Evolutionary conservation across 1,284 basidiomycete genomes (phyloP), one percentile per base, ranked within the genome.

Genomic region (Ceratobasidium sp.): DNA sequence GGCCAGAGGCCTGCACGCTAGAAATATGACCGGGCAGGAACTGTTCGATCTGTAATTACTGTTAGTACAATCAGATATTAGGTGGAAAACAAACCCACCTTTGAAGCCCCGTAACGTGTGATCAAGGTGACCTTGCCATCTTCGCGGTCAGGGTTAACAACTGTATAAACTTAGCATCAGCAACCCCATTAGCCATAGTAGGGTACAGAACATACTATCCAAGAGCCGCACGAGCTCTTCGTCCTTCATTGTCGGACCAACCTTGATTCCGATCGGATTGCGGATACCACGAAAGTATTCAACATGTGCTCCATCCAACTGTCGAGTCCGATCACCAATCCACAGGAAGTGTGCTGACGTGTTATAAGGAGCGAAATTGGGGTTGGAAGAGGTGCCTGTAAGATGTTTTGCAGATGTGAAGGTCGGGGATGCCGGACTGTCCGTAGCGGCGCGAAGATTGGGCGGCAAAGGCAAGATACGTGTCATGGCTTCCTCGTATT

Each of bases 321-420:
- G 93, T 50, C 96, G 82, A n/a, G 96, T 99, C 56, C 96, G 86
- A 80, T 99, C 96, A 0, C 96, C 96, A 67, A 99, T 92, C 96
- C 96, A 99, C 70, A 98, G 80, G 79, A 96, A 96, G 78, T 97
- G 96, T 4, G 93, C 92, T 5, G 93, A 93, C 7, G 92, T 90
- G 75, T 94, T 93, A 79, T 94, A 95, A 76, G 84, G 83, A 10
- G 68, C 70, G 47, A 47, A 47, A 38, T 69, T 69, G 29, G 47
- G 56, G 35, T 52, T 50, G 17, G 50, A 42, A 10, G 8, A 22
- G 22, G 40, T 6, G 27, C 42, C 47, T 15, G 52, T 45, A 29
- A 25, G 29, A 12, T 27, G 22, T 15, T 25, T 27, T 29, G 57
- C 45, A 13, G 47, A 52, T 45, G 50, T 20, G 25, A 34, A 45